Evolutionary conservation across 768 basidiomycete genomes (phyloP), one percentile per base, ranked within the genome.

Genomic region (Leccinum disarticulatum): DNA sequence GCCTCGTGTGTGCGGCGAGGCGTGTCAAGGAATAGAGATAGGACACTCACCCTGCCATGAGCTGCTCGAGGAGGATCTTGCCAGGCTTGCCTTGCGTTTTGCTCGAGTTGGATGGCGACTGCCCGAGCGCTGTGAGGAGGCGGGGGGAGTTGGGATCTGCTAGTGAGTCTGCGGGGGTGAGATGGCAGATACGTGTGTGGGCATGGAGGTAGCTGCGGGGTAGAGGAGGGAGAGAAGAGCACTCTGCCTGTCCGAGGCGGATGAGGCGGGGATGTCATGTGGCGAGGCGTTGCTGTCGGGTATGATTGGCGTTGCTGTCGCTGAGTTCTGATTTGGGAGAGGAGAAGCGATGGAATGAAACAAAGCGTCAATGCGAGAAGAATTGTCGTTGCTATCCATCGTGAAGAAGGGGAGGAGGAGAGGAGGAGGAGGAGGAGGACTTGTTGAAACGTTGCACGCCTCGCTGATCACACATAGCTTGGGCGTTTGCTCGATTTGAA

Each of bases 51-150:
- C 88, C 87, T 58, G 85, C 79, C 86, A 93, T 90, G 60, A 93
- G 77, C 69, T 91, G 88, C 64, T 93, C 91, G 61, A 93, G 74
- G 64, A 93, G 71, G 61, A 86, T 78, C 75, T 91, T 90, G 58
- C 87, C 86, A n/a, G n/a, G n/a, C n/a, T n/a, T n/a, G n/a, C n/a
- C n/a, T 70, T 90, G 88, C 0, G 83, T 73, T 61, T 90, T 87
- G 65, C 80, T 84, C 59, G 11, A 70, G 61, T 80, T 83, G 13
- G 82, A 77, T 4, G 85, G 81, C 25, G 84, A 83, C 57, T 83
- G 77, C 56, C 79, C 79, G 86, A 78, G 68, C 85, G 74, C 62
- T 81, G 79, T 17, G 82, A 80, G 11, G 85, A 83, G 2, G 82
- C 80, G 27, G 89, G 90, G 11, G 88, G 88, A 0, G 87, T 87